phyloP scores from a whole-genome alignment of 148 eudicot genomes.

The Rhododendron griersonianum region DNA sequence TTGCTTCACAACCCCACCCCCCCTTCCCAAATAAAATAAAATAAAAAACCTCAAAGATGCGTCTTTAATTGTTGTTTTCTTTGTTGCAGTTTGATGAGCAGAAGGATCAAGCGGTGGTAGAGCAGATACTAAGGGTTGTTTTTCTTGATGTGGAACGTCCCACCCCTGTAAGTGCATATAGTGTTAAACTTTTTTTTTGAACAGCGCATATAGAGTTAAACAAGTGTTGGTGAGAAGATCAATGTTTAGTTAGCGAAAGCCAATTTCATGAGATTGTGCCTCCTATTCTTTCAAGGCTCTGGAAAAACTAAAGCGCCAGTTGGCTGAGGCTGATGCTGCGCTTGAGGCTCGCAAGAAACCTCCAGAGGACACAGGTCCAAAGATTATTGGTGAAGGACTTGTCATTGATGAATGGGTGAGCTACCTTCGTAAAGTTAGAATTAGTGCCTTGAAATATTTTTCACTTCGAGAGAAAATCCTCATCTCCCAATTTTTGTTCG shows the following conservation, averaged over 20 bases:
- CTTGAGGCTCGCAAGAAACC: conserved; percentile 88
- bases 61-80: neutral
- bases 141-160: conserved; percentile 87
- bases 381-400: conserved; percentile 91
- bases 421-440: neutral
- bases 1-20: neutral
- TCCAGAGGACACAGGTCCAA: conserved; percentile 80
- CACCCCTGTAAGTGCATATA: conserved; percentile 50
- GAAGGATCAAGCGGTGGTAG: conserved; percentile 87
- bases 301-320: conserved; percentile 77
- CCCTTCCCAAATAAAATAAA: too few species aligned
- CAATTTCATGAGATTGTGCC: neutral
- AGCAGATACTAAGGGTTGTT: conserved; percentile 83
- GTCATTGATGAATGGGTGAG: conserved; percentile 99
- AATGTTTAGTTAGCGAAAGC: neutral
- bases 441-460: neutral
- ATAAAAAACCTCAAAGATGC: neutral
- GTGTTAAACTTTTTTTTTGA: too few species aligned
- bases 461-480: neutral
- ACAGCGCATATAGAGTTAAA: neutral
- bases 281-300: conserved; percentile 53
- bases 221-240: neutral
- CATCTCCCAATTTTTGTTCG: neutral
- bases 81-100: conserved; percentile 85
- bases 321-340: conserved; percentile 98